phyloP scores from a whole-genome alignment of 768 basidiomycete genomes.

The Kwoniella dendrophila region DNA sequence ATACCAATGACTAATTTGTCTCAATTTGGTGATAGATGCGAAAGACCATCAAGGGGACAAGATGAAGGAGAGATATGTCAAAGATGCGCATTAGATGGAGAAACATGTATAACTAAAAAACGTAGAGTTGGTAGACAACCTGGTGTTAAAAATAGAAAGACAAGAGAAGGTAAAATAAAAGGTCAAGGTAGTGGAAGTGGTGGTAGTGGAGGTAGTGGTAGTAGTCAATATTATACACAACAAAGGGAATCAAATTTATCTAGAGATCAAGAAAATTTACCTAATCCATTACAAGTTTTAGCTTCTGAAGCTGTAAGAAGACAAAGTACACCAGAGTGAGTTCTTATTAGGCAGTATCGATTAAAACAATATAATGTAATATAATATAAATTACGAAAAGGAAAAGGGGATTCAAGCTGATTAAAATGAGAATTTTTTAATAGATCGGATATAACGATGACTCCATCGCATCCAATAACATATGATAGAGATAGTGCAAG shows the following conservation, averaged over 20 bases:
- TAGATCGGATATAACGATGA: conserved; percentile 9
- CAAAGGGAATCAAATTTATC: background rate
- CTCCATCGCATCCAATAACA: background rate
- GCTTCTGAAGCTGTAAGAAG: conserved; percentile 25
- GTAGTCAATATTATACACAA: no score
- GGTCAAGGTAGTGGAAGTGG: background rate
- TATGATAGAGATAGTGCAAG: background rate
- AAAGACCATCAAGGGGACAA: conserved; percentile 9
- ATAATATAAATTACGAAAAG: background rate
- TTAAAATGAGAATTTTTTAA: background rate
- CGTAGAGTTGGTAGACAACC: conserved; percentile 20
- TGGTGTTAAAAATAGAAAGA: conserved; percentile 21
- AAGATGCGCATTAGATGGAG: conserved; percentile 11
- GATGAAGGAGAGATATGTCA: conserved; percentile 13
- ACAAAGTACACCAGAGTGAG: conserved; percentile 22
- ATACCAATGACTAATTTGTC: no score
- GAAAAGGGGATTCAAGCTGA: no score
- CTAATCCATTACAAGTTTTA: conserved; percentile 21
- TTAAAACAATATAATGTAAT: no score
- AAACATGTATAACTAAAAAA: conserved; percentile 17
- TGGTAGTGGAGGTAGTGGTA: no score
- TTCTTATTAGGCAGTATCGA: background rate
- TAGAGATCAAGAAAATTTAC: conserved; percentile 15
- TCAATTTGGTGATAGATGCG: conserved; percentile 12
- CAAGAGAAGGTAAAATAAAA: conserved; percentile 2